phyloP scores from a whole-genome alignment of 352 stramenopile species.

The Phytophthora agathidicida region DNA sequence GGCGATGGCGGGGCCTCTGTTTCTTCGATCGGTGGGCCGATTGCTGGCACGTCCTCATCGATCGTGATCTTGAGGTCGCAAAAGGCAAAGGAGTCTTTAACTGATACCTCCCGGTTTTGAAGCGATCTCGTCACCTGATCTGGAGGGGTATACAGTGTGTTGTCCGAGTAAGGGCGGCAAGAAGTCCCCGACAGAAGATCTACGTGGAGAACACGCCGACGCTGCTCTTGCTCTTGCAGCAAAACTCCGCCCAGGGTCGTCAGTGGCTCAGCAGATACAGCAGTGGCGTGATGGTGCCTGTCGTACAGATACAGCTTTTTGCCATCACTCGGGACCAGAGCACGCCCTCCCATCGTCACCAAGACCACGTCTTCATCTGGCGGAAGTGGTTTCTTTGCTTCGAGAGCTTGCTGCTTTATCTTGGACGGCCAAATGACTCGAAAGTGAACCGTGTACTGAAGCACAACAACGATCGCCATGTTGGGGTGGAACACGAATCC shows the following conservation, averaged over 20 bases:
- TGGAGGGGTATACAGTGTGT: conserved; percentile 70
- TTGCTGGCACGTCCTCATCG: conserved; percentile 18
- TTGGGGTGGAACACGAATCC: conserved; percentile 81
- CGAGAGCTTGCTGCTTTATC: conserved; percentile 64
- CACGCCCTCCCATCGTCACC: conserved; percentile 72
- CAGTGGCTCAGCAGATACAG: conserved; percentile 23
- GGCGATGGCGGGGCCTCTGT: conserved; percentile 15
- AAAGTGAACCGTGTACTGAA: conserved; percentile 91
- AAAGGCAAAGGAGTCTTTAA: conserved; percentile 70
- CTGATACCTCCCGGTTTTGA: conserved; percentile 29
- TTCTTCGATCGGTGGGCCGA: conserved; percentile 7
- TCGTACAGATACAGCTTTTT: conserved; percentile 80
- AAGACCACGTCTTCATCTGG: conserved; percentile 80
- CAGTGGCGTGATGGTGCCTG: conserved; percentile 51
- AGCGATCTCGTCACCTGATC: conserved; percentile 36
- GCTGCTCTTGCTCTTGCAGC: conserved; percentile 18
- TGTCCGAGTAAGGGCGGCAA: conserved; percentile 78
- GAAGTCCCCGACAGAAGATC: conserved; percentile 67
- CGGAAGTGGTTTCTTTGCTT: conserved; percentile 54
- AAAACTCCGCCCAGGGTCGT: conserved; percentile 16
- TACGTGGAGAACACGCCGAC: conserved; percentile 61
- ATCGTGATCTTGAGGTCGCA: conserved; percentile 60
- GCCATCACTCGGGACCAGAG: conserved; percentile 74
- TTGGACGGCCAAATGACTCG: conserved; percentile 71
- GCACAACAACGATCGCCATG: conserved; percentile 79